Evolutionary conservation across 768 basidiomycete species (phyloP).

Genomic region (Piloderma croceum): DNA sequence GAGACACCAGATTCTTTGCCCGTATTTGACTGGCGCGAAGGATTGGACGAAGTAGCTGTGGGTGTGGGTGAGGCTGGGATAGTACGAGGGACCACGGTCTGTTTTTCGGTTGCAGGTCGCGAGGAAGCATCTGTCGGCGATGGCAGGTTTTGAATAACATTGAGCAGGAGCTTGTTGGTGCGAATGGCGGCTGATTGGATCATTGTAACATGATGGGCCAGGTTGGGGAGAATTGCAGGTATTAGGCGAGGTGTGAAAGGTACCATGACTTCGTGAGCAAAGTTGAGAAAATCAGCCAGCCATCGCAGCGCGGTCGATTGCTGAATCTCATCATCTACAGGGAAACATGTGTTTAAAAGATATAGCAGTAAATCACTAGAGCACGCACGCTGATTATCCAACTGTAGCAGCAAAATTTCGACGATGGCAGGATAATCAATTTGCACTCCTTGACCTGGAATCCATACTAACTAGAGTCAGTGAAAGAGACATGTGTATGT

Average conservation of each 20-base stretch:
- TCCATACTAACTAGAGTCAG: slow-evolving; percentile 52
- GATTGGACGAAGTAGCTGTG: slow-evolving; percentile 30
- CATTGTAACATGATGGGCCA: slow-evolving; percentile 85
- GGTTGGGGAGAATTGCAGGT: slow-evolving; percentile 87
- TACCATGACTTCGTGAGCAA: slow-evolving; percentile 88
- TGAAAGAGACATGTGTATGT: neutral
- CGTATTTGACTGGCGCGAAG: slow-evolving; percentile 46
- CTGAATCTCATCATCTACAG: slow-evolving; percentile 86
- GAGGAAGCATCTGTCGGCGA: slow-evolving; percentile 50
- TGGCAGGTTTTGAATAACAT: slow-evolving; percentile 82
- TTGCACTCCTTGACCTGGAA: slow-evolving; percentile 89
- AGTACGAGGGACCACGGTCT: slow-evolving; percentile 28
- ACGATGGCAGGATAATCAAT: slow-evolving; percentile 91
- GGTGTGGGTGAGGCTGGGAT: slow-evolving; percentile 56
- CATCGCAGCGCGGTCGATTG: slow-evolving; percentile 91
- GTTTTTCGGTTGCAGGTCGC: slow-evolving; percentile 21
- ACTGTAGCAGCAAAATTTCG: slow-evolving; percentile 85
- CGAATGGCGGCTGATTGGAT: slow-evolving; percentile 83
- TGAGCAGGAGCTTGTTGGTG: slow-evolving; percentile 80
- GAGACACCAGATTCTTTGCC: slow-evolving; percentile 27
- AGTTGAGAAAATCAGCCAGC: slow-evolving; percentile 85
- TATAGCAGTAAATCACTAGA: slow-evolving; percentile 5
- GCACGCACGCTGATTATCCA: slow-evolving; percentile 74
- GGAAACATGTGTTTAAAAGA: slow-evolving; percentile 2
- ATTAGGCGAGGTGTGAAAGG: slow-evolving; percentile 92